Percentiles rank a stretch among this genome's conserved stretches.
Conservation (phyloP, 495 filamentous ascomycete genomes). For the Xylaria telfairii region DNA sequence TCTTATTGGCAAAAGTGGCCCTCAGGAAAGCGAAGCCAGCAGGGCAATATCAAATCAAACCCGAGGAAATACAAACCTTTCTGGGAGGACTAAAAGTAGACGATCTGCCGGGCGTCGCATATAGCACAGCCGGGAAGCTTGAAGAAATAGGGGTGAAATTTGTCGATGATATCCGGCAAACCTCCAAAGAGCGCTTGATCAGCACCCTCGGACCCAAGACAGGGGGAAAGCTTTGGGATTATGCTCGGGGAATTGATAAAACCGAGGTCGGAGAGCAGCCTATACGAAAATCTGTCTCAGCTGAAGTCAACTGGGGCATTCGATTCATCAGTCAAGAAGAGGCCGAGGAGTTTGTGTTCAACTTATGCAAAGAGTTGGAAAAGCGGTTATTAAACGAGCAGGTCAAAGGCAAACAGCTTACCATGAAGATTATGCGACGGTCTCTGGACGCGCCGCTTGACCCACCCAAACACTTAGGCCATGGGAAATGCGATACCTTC, state of each 20-base stretch:
- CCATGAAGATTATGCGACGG: slow-evolving; percentile 90
- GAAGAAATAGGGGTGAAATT: slow-evolving; percentile 84
- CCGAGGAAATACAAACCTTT: slow-evolving; percentile 76
- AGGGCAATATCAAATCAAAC: slow-evolving; percentile 80
- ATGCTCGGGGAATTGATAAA: slow-evolving; percentile 85
- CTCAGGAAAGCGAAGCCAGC: slow-evolving; percentile 93
- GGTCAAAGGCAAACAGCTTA: slow-evolving; percentile 85
- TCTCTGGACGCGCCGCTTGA: slow-evolving; percentile 86
- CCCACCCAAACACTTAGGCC: slow-evolving; percentile 91
- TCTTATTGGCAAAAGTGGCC: slow-evolving; percentile 88
- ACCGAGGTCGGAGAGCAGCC: slow-evolving; percentile 84
- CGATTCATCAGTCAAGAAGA: slow-evolving; percentile 89
- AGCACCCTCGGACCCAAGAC: slow-evolving; percentile 86
- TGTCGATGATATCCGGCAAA: slow-evolving; percentile 79
- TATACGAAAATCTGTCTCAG: slow-evolving; percentile 86
- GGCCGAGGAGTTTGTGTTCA: slow-evolving; percentile 86
- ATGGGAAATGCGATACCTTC: slow-evolving; percentile 92
- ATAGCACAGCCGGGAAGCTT: slow-evolving; percentile 80
- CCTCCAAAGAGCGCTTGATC: slow-evolving; percentile 75
- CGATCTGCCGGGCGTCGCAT: slow-evolving; percentile 85
- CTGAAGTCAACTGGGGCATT: slow-evolving; percentile 98
- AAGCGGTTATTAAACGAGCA: slow-evolving; percentile 78
- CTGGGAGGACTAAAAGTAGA: slow-evolving; percentile 77
- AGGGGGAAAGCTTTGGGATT: slow-evolving; percentile 89
- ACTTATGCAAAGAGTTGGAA: slow-evolving; percentile 81